A percentile compares a stretch with the other conserved stretches of the same genome.
Evolutionary conservation across 495 filamentous ascomycete genomes (phyloP).

Genomic region (Glonium stellatum): DNA sequence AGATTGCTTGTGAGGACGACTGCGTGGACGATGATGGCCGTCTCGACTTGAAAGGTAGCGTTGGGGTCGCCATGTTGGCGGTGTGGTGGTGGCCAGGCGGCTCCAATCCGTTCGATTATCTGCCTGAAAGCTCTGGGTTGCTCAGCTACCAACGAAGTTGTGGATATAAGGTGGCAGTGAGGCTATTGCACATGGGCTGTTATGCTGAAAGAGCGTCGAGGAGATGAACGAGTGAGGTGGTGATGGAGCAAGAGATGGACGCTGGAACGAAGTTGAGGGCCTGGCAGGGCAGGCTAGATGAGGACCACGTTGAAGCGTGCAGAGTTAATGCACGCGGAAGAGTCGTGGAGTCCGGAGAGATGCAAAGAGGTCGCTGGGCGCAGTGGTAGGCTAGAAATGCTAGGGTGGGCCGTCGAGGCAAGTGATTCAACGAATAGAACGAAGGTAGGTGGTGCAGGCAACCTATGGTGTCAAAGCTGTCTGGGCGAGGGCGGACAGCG

Average conservation of each 20-base stretch:
- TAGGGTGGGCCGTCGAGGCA: background rate
- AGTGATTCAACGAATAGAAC: background rate
- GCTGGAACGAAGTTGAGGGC: background rate
- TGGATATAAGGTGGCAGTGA: conserved; percentile 42
- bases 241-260: background rate
- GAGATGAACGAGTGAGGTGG: background rate
- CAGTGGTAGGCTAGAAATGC: background rate
- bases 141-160: conserved; percentile 41
- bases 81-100: conserved; percentile 19
- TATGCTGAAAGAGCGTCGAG: conserved; percentile 4
- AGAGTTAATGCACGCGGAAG: background rate
- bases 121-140: background rate
- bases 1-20: conserved; percentile 25
- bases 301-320: background rate
- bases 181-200: conserved; percentile 40
- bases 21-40: conserved; percentile 41
- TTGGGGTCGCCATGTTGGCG: conserved; percentile 39
- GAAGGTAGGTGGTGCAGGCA: conserved; percentile 2
- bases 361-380: background rate
- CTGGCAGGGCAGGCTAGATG: background rate
- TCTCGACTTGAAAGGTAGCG: conserved; percentile 39
- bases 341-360: background rate
- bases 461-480: conserved; percentile 3
- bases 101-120: background rate
- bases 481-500: background rate